These are phyloP conservation scores for Amorphotheca resinae DNA, from an alignment of 495 filamentous ascomycete genomes.

Conservation along the genomic window DNA sequence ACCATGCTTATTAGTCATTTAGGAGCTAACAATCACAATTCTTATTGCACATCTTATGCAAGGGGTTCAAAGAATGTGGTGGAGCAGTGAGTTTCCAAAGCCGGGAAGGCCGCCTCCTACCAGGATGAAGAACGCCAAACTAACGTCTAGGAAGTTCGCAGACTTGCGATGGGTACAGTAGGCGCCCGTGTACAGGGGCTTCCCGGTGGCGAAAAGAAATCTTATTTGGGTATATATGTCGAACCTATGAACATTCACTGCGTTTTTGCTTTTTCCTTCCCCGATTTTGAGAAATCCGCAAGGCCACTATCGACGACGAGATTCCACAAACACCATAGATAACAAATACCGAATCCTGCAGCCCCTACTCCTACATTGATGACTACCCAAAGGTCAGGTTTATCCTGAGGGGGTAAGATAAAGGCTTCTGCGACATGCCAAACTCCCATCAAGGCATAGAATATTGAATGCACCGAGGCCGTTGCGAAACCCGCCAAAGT, in stretches of 20 bases:
- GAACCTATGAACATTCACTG: slow-evolving; percentile 8
- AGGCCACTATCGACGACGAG: slow-evolving; percentile 40
- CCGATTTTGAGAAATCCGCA: slow-evolving; percentile 4
- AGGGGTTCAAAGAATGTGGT: no score
- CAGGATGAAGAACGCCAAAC: no score
- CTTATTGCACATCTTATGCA: no score
- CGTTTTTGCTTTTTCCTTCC: slow-evolving; percentile 15
- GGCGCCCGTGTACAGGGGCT: no score
- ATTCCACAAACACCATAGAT: slow-evolving; percentile 76
- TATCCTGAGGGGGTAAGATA: slow-evolving; percentile 51
- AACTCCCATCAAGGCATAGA: slow-evolving; percentile 61
- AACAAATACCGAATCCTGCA: slow-evolving; percentile 73
- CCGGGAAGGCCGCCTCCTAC: no score
- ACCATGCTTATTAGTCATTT: no score
- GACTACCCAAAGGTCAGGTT: slow-evolving; percentile 91
- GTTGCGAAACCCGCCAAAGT: slow-evolving; percentile 38
- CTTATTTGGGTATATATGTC: slow-evolving; percentile 10
- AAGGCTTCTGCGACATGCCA: slow-evolving; percentile 71
- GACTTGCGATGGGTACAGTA: no score
- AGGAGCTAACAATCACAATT: no score
- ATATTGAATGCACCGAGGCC: slow-evolving; percentile 54
- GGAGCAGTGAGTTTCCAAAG: no score
- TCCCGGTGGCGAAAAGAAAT: no score
- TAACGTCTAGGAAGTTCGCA: no score
- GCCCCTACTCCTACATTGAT: slow-evolving; percentile 76